Evolutionary conservation across 2,329 filamentous ascomycete genomes (phyloP), one percentile per base, ranked within the genome.

Genomic region (Podosphaera fusca): DNA sequence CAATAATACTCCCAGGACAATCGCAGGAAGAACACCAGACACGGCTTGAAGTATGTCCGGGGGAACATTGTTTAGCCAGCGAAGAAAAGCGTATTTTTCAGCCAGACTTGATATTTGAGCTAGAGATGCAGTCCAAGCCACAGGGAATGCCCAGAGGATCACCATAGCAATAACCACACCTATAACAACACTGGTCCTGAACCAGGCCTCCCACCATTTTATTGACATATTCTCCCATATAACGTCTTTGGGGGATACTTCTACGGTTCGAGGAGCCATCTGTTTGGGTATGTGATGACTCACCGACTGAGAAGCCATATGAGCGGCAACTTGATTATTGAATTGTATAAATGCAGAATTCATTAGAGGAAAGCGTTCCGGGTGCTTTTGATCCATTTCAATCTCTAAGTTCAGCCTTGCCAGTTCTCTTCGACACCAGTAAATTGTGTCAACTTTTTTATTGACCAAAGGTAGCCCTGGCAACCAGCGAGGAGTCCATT

Each of bases 341-440:
- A 98, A 98, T 67, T 98, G 92, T 60, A 98, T 88, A 64, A 98
- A 98, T 0, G 92, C 92, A 0, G 90, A 95, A 65, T 86, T 95
- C 88, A 95, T 94, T 52, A 89, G 71, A 0, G 90, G 89, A 60
- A 87, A 96, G 3, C 83, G 80, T 62, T 95, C 89, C 0, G 85
- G 84, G 54, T 92, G 76, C 56, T 83, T 77, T 67, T 98, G 92
- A 62, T 96, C 92, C 50, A 83, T 74, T 63, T 95, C 89, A 56
- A 98, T 95, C 67, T 96, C 89, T 56, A 89, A 66, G 62, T 96
- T 98, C 21, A 96, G 73, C 12, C 86, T 80, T 21, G 92, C 89
- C 34, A 98, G 70, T 68, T 96, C 84, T 61, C 82, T 80, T 2
- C 92, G 85, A 63, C 87, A 94, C 73, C 89, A 85, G 66, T 94